A percentile compares a stretch with the other conserved stretches of the same genome.
phyloP scores from a whole-genome alignment of 2,329 filamentous ascomycete species.

The Epichloe sylvatica region DNA sequence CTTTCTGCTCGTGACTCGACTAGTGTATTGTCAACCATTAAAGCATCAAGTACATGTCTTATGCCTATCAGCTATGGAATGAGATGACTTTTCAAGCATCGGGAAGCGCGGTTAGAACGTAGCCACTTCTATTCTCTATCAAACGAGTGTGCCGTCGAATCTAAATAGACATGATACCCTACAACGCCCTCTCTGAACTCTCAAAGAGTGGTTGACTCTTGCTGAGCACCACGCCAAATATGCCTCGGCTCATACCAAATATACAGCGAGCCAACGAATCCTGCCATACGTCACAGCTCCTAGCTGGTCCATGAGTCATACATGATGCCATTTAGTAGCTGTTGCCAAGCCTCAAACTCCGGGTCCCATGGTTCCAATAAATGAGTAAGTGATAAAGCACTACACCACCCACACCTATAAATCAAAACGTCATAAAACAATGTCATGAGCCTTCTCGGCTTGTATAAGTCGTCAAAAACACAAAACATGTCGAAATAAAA shows the following conservation, averaged over 20 bases:
- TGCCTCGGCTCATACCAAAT: not conserved
- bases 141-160: constrained; percentile 4
- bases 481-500: not conserved
- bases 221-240: not conserved
- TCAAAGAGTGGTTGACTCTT: not conserved
- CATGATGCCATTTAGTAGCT: not conserved
- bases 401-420: not conserved
- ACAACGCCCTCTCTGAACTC: not conserved
- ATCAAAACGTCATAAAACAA: not conserved
- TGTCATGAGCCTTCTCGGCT: not conserved
- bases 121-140: constrained; percentile 5
- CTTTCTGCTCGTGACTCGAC: too few species aligned
- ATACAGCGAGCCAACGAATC: not conserved
- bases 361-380: not conserved
- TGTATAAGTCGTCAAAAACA: constrained; percentile 2
- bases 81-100: too few species aligned
- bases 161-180: not conserved
- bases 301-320: not conserved
- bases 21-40: too few species aligned
- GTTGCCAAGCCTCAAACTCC: constrained; percentile 2
- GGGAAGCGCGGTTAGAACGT: not conserved
- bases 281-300: not conserved
- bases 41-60: too few species aligned
- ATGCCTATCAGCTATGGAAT: too few species aligned
- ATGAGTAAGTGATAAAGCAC: not conserved